phyloP scores from a whole-genome alignment of 192 early-diverging fungal genomes.

The Coemansia sp. region DNA sequence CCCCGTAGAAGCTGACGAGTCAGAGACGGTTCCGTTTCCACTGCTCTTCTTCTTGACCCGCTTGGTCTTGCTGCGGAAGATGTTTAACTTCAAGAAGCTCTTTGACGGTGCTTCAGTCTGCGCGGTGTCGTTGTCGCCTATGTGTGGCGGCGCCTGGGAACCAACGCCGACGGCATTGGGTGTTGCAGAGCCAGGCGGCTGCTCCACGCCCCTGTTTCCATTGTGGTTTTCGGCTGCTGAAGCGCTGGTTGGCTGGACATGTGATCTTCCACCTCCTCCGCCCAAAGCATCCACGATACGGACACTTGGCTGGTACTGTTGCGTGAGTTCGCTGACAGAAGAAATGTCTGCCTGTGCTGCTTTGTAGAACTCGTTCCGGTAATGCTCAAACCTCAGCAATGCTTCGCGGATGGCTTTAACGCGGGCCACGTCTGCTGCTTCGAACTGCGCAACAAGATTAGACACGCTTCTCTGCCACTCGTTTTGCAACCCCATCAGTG shows the following conservation, averaged over 20 bases:
- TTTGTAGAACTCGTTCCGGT: slow-evolving; percentile 41
- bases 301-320: slow-evolving; percentile 5
- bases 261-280: slow-evolving; percentile 2
- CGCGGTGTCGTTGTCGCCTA: background rate
- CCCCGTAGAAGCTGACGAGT: slow-evolving; percentile 11
- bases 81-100: slow-evolving; percentile 31
- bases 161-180: background rate
- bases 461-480: slow-evolving; percentile 40
- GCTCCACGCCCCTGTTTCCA: background rate
- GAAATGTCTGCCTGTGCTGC: slow-evolving; percentile 13
- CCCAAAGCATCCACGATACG: slow-evolving; percentile 27
- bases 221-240: background rate
- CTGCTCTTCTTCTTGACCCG: slow-evolving; percentile 24
- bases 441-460: slow-evolving; percentile 39
- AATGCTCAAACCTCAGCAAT: slow-evolving; percentile 43
- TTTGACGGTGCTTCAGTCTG: slow-evolving; percentile 17
- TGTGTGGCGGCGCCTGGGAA: background rate
- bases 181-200: background rate
- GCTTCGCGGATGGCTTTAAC: slow-evolving; percentile 37
- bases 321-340: slow-evolving; percentile 13
- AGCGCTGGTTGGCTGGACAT: background rate
- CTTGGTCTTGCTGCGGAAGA: slow-evolving; percentile 43
- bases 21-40: slow-evolving; percentile 9
- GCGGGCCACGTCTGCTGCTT: slow-evolving; percentile 43
- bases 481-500: slow-evolving; percentile 37